A percentile compares a stretch with the other conserved stretches of the same genome.
Conservation (phyloP, 2,329 filamentous ascomycete genomes). For the Trichoderma sp. region DNA sequence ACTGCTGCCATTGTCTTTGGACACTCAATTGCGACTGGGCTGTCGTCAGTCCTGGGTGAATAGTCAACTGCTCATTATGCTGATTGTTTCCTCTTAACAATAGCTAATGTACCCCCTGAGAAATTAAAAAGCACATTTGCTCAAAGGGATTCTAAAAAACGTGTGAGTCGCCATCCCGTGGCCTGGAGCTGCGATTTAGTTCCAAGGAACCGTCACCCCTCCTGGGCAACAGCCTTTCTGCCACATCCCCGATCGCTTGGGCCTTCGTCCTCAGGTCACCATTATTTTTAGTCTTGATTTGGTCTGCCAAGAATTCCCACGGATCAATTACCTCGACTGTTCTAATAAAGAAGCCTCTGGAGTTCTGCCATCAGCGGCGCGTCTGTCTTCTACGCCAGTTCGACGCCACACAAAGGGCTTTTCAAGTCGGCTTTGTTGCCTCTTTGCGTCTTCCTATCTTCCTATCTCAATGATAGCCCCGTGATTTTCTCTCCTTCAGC, state of each 20-base stretch:
- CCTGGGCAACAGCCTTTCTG: neutral
- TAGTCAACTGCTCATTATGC: neutral
- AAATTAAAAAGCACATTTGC: neutral
- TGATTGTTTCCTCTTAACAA: neutral
- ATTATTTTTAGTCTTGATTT: neutral
- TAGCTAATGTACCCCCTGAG: neutral
- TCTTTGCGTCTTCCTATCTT: neutral
- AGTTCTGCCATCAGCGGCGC: neutral
- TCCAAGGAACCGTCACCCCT: neutral
- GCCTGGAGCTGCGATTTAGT: neutral
- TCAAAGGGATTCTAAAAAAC: neutral
- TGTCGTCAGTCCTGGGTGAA: neutral
- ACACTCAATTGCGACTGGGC: neutral
- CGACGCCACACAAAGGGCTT: neutral
- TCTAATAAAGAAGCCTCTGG: neutral
- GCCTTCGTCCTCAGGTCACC: neutral
- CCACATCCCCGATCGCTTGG: conserved; percentile 1
- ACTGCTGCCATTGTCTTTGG: neutral
- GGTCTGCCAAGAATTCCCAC: neutral
- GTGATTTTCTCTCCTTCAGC: neutral
- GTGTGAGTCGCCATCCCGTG: neutral
- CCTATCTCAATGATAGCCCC: neutral
- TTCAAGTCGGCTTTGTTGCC: neutral
- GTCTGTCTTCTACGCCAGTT: neutral
- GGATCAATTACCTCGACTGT: neutral